Evolutionary conservation across 768 basidiomycete species (phyloP), one percentile per base, ranked within the genome.

Genomic region (Piloderma croceum): DNA sequence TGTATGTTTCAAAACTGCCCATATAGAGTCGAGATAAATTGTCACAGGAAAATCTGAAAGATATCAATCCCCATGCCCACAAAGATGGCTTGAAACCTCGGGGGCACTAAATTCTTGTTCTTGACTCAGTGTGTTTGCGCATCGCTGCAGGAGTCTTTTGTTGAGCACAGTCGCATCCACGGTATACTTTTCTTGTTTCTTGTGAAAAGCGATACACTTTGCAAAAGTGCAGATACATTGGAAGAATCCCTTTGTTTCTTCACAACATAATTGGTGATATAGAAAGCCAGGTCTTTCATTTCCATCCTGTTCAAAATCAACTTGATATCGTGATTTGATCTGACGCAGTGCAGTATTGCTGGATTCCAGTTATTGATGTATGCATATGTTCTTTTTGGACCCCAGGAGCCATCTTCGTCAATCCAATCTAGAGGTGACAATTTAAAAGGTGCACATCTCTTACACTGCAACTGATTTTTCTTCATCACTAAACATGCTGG

Each of bases 151-250:
- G 3, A 70, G 53, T 0, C 48, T 25, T 9, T 53, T 54, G 41
- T 64, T 65, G 1, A 45, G 7, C 44, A 1, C 39, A 27, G 3
- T 51, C n/a, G n/a, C 13, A 20, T 58, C 44, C 2, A 31, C 24
- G 0, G 42, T 29, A 20, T 45, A 38, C 5, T 29, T 34, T 7
- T 48, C 42, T 9, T 46, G 21, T 9, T 47, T 36, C 4, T 34
- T 18, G 29, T 62, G 57, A 40, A 59, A 64, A 0, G 56, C 56
- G 2, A 63, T 36, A 6, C 45, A 44, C 2, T 55, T 51, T 0
- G 67, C 65, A 73, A 19, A 0, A 74, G 18, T 1, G 71, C 69
- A 0, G 68, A 63, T 3, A 51, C 25, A 35, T 74, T 74, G 22
- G 48, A 57, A 1, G 56, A 47, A 7, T 48, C 44, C 6, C 41